phyloP scores from a whole-genome alignment of 192 early-diverging fungal genomes.

The Chytriomyces sp. region DNA sequence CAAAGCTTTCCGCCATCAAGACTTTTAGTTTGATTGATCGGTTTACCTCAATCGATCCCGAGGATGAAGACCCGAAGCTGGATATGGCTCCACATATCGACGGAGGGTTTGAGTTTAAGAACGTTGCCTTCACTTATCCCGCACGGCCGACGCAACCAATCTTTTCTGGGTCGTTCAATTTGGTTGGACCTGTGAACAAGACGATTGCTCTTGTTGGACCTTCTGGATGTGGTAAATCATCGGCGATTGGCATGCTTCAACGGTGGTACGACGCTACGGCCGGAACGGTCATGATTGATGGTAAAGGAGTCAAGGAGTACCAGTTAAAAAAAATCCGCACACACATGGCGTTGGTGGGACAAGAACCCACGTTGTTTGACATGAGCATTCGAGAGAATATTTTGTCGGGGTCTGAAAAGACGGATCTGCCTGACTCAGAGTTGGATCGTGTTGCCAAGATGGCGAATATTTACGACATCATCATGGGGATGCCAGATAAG shows the following conservation, averaged over 20 bases:
- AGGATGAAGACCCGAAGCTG: conserved; percentile 48
- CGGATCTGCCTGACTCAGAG: conserved; percentile 52
- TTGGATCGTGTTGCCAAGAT: conserved; percentile 71
- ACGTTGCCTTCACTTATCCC: conserved; percentile 61
- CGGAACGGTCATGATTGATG: conserved; percentile 65
- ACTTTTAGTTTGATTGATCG: conserved; percentile 52
- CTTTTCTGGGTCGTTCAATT: conserved; percentile 53
- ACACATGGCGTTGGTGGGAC: conserved; percentile 69
- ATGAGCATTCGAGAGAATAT: conserved; percentile 54
- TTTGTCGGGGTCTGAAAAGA: conserved; percentile 22
- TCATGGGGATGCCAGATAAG: conserved; percentile 76
- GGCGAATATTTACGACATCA: conserved; percentile 82
- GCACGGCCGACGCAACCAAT: conserved; percentile 63
- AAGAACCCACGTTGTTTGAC: conserved; percentile 59
- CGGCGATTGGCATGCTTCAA: conserved; percentile 64
- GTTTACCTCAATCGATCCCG: conserved; percentile 58
- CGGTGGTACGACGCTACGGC: conserved; percentile 74
- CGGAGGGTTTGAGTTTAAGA: conserved; percentile 54
- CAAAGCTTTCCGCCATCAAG: conserved; percentile 49
- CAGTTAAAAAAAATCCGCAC: conserved; percentile 66
- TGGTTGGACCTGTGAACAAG: conserved; percentile 66
- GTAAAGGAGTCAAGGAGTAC: conserved; percentile 68
- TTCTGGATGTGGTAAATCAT: conserved; percentile 74
- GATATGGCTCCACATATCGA: conserved; percentile 34
- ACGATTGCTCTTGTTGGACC: conserved; percentile 75